phyloP scores from a whole-genome alignment of 352 stramenopile species.

The Elongisporangium undulatum region DNA sequence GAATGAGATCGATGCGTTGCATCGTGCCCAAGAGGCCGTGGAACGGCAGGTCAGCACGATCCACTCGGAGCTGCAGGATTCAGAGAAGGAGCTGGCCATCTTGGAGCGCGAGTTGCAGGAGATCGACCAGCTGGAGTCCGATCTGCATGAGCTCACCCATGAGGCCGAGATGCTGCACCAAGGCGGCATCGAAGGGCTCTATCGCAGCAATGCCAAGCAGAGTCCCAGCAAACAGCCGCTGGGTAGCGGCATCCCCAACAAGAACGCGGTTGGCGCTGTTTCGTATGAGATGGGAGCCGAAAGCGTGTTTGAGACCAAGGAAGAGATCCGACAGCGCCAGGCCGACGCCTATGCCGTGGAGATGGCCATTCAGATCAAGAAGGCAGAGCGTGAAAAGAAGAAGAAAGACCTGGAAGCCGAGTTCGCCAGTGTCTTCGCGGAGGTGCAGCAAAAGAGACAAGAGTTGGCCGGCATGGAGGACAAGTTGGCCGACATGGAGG shows the following conservation, averaged over 20 bases:
- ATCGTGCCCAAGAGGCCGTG: constrained; percentile 86
- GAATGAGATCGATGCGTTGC: constrained; percentile 89
- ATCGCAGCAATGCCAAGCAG: constrained; percentile 15
- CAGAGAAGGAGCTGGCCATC: constrained; percentile 87
- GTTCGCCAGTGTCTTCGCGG: constrained; percentile 87
- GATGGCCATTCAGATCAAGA: constrained; percentile 93
- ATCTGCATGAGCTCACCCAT: constrained; percentile 89
- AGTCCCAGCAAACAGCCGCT: constrained; percentile 23
- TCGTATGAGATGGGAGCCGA: constrained; percentile 49
- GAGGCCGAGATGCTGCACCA: constrained; percentile 84
- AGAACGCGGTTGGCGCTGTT: constrained; percentile 7
- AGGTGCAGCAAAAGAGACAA: constrained; percentile 88
- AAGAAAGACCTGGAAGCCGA: constrained; percentile 90
- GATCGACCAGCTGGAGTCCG: constrained; percentile 90
- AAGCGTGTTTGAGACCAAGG: constrained; percentile 42
- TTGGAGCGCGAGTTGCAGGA: constrained; percentile 90
- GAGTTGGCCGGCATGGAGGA: constrained; percentile 77
- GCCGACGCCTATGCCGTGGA: constrained; percentile 89
- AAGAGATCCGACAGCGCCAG: constrained; percentile 39
- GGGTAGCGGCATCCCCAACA: constrained; percentile 42
- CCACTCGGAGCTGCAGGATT: constrained; percentile 87
- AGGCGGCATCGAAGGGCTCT: constrained; percentile 49
- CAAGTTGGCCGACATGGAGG: constrained; percentile 91
- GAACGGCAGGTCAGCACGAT: constrained; percentile 89
- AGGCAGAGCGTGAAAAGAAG: constrained; percentile 87